Conservation (phyloP, 352 stramenopile species). For the Phytophthora ohioensis region DNA sequence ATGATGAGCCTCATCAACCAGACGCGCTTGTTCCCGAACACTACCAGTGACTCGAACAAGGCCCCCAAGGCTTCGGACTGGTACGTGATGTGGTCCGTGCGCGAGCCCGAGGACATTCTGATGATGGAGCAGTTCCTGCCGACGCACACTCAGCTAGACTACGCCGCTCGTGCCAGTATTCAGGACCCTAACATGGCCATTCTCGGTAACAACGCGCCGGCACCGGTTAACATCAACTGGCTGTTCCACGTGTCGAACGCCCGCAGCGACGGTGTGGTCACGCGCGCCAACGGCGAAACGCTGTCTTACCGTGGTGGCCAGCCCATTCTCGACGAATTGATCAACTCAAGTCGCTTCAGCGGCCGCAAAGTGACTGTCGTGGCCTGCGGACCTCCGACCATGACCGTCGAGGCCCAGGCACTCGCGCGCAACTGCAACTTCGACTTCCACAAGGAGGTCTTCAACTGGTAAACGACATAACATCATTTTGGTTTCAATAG, state of each 20-base stretch:
- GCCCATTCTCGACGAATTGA: conserved; percentile 71
- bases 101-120: conserved; percentile 64
- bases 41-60: conserved; percentile 23
- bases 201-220: conserved; percentile 20
- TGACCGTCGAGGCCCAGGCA: conserved; percentile 72
- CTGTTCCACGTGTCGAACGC: conserved; percentile 71
- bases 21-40: conserved; percentile 46
- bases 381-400: conserved; percentile 75
- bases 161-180: conserved; percentile 40
- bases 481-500: conserved; percentile 26
- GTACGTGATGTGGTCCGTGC: conserved; percentile 76
- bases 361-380: conserved; percentile 71
- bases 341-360: conserved; percentile 76
- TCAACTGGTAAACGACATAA: conserved; percentile 66
- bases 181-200: conserved; percentile 63
- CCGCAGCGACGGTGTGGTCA: conserved; percentile 52
- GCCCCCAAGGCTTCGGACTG: conserved; percentile 48
- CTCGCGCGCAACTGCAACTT: conserved; percentile 73
- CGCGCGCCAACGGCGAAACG: conserved; percentile 59
- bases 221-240: conserved; percentile 60
- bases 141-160: conserved; percentile 53
- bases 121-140: conserved; percentile 81
- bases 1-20: conserved; percentile 85
- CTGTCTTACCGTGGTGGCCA: conserved; percentile 61
- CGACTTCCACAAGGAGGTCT: conserved; percentile 89